Percentiles rank a stretch among this genome's conserved stretches.
Evolutionary conservation across 2,329 filamentous ascomycete genomes (phyloP).

Genomic region (Sporothrix humicola): DNA sequence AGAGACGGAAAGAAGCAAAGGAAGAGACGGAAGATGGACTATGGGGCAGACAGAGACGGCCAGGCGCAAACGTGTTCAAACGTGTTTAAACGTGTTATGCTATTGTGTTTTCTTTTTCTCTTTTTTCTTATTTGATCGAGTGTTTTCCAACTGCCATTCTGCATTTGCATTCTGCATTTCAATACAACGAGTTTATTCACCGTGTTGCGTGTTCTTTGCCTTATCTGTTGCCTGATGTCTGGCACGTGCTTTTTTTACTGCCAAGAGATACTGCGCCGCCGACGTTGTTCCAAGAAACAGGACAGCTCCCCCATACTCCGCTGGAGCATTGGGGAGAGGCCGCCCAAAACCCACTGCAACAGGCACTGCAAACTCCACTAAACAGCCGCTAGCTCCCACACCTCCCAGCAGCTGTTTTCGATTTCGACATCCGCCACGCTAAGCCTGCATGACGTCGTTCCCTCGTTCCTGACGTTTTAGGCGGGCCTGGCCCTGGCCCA

Average conservation of each 20-base stretch:
- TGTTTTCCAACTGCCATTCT: background rate
- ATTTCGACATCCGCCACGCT: background rate
- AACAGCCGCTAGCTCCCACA: too few species aligned
- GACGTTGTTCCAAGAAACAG: too few species aligned
- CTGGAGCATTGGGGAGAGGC: background rate
- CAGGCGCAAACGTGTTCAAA: background rate
- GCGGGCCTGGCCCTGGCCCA: background rate
- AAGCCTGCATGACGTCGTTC: conserved; percentile 25
- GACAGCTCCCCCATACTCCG: background rate
- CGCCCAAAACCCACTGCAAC: background rate
- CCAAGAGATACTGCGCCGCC: conserved; percentile 12
- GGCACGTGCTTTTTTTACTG: conserved; percentile 12
- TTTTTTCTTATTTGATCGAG: background rate
- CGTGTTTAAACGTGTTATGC: background rate
- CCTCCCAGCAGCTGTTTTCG: too few species aligned
- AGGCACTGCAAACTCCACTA: background rate
- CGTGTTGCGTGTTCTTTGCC: background rate
- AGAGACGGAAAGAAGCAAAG: background rate
- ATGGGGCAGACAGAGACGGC: background rate
- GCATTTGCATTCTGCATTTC: background rate
- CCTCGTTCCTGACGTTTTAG: too few species aligned
- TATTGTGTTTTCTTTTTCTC: background rate
- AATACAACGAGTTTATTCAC: background rate
- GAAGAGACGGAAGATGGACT: background rate
- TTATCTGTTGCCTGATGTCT: background rate